Evolutionary conservation across 495 filamentous ascomycete species (phyloP).

Genomic region (Achaetomiella virescens): DNA sequence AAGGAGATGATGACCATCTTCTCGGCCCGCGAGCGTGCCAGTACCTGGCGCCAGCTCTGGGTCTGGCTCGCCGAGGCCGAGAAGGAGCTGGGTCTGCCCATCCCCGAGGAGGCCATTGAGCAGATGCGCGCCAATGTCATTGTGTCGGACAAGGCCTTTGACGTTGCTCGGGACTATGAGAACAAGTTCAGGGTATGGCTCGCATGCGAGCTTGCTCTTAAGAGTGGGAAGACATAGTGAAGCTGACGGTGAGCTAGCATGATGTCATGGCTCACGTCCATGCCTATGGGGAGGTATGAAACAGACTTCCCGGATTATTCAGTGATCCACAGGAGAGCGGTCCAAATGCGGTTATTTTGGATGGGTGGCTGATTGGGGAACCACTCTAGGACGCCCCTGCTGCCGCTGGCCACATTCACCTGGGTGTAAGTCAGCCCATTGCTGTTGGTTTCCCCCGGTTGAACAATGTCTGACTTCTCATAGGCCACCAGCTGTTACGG

Average conservation of each 20-base stretch:
- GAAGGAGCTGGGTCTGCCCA: constrained; percentile 59
- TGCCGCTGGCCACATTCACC: constrained; percentile 84
- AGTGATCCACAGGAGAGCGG: not conserved
- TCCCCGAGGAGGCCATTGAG: constrained; percentile 62
- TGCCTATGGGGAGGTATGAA: constrained; percentile 62
- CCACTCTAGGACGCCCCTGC: constrained; percentile 54
- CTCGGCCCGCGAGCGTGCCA: constrained; percentile 60
- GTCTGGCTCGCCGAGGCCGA: constrained; percentile 77
- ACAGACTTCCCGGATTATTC: not conserved
- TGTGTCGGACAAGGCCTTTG: constrained; percentile 76
- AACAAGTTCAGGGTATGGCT: constrained; percentile 24
- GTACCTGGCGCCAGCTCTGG: constrained; percentile 79
- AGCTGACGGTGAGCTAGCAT: constrained; percentile 22
- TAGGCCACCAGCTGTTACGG: constrained; percentile 32
- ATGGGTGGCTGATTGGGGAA: not conserved
- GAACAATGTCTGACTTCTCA: constrained; percentile 1
- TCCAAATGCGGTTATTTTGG: not conserved
- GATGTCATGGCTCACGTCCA: constrained; percentile 56
- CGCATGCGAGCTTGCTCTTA: not conserved
- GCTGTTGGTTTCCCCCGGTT: no score
- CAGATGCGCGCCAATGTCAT: constrained; percentile 67
- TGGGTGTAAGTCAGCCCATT: constrained; percentile 39
- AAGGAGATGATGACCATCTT: constrained; percentile 59
- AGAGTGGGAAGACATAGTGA: not conserved
- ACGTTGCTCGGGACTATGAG: constrained; percentile 71